Percentiles rank a stretch among this genome's conserved stretches.
Conservation (phyloP, 2,329 filamentous ascomycete species). For the Cyclaneusma minus region DNA sequence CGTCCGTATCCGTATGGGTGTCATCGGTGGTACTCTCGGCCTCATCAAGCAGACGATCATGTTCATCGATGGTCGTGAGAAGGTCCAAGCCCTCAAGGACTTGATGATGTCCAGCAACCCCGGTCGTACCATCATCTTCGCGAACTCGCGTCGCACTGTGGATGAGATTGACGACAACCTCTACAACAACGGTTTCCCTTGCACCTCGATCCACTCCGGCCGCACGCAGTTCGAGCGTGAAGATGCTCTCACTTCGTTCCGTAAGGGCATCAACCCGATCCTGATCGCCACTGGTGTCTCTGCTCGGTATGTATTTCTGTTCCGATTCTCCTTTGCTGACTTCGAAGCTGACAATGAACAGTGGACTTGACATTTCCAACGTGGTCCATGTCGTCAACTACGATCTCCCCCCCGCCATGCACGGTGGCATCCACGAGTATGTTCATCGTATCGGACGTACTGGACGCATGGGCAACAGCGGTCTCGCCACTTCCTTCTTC, state of each 20-base stretch:
- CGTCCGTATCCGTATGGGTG: conserved; percentile 72
- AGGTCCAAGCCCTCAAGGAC: conserved; percentile 57
- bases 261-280: conserved; percentile 58
- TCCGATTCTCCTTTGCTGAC: too few species aligned
- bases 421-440: conserved; percentile 90
- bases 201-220: conserved; percentile 76
- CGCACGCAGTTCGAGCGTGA: conserved; percentile 86
- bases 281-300: conserved; percentile 76
- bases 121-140: conserved; percentile 75
- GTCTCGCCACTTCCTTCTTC: conserved; percentile 80
- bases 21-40: conserved; percentile 64
- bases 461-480: conserved; percentile 78
- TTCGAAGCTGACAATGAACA: too few species aligned
- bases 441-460: conserved; percentile 92
- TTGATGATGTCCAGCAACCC: conserved; percentile 56
- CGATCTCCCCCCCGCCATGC: conserved; percentile 57
- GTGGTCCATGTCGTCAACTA: conserved; percentile 90
- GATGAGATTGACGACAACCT: conserved; percentile 81
- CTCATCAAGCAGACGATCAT: conserved; percentile 74
- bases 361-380: conserved; percentile 74
- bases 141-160: conserved; percentile 63
- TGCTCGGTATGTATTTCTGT: too few species aligned
- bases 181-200: conserved; percentile 65
- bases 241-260: conserved; percentile 78
- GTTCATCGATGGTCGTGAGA: conserved; percentile 46